Percentiles rank a stretch among this genome's conserved stretches.
Conservation (phyloP, 176 grass and related monocot genomes). For the Lolium multiflorum region DNA sequence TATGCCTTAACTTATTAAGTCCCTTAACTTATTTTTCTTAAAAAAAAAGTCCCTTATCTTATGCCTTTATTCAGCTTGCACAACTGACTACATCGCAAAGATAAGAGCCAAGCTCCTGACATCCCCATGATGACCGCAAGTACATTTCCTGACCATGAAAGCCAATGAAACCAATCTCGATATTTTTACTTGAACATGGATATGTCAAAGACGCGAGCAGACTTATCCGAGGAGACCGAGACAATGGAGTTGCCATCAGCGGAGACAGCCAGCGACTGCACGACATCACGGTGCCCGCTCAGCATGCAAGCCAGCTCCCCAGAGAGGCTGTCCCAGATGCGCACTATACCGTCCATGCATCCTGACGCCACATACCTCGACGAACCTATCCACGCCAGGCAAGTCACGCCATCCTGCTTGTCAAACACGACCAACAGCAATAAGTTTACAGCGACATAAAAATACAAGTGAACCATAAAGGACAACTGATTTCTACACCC, state of each 20-base stretch:
- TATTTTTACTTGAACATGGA: conserved; percentile 51
- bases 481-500: background rate
- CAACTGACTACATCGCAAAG: background rate
- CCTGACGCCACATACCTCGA: conserved; percentile 82
- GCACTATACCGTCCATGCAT: conserved; percentile 72
- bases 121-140: conserved; percentile 2
- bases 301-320: conserved; percentile 59
- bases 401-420: conserved; percentile 70
- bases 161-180: background rate
- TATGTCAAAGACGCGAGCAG: conserved; percentile 55
- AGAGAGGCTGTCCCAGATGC: conserved; percentile 87
- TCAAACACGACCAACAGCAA: conserved; percentile 3
- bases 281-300: conserved; percentile 57
- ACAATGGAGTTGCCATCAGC: conserved; percentile 55
- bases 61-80: background rate
- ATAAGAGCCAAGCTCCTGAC: background rate
- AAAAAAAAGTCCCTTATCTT: background rate
- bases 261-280: conserved; percentile 67
- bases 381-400: conserved; percentile 39
- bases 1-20: no score
- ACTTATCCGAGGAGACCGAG: conserved; percentile 70
- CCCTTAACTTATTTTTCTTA: background rate
- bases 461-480: background rate
- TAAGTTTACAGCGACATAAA: background rate
- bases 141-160: conserved; percentile 1